Percentiles rank a stretch among this genome's conserved stretches.
Evolutionary conservation across 495 filamentous ascomycete species (phyloP).

Genomic region (Mytilinidion resinicola): DNA sequence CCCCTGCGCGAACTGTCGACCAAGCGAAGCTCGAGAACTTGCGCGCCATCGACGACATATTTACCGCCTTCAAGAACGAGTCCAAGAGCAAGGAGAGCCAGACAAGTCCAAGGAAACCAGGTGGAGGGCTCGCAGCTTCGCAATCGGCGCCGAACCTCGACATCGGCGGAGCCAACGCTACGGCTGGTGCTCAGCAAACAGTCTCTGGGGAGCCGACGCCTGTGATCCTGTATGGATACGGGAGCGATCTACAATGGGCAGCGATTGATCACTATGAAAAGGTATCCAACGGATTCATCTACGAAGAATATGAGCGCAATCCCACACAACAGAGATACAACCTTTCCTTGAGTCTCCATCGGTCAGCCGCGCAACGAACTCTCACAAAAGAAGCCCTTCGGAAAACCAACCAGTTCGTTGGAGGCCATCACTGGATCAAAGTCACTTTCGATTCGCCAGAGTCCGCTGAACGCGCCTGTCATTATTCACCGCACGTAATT

Average conservation of each 20-base stretch:
- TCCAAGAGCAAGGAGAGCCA: constrained; percentile 16
- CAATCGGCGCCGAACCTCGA: constrained; percentile 18
- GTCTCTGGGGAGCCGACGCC: constrained; percentile 60
- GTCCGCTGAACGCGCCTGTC: constrained; percentile 69
- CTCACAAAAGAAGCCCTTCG: constrained; percentile 63
- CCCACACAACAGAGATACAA: constrained; percentile 60
- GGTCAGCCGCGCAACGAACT: constrained; percentile 44
- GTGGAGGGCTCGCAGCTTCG: constrained; percentile 29
- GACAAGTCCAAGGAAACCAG: constrained; percentile 18
- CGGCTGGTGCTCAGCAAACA: constrained; percentile 13
- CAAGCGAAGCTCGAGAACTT: constrained; percentile 45
- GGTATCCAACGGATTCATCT: constrained; percentile 64
- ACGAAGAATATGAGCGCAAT: constrained; percentile 81
- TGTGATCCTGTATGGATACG: constrained; percentile 78
- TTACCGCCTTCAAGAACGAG: constrained; percentile 13
- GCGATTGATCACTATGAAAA: constrained; percentile 80
- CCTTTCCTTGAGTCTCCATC: constrained; percentile 44
- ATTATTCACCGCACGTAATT: constrained; percentile 68
- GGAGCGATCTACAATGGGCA: constrained; percentile 66
- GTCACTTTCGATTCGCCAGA: constrained; percentile 80
- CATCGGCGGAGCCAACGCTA: constrained; percentile 30
- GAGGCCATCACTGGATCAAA: constrained; percentile 86
- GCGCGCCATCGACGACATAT: constrained; percentile 29
- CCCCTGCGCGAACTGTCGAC: constrained; percentile 51
- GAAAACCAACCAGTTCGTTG: constrained; percentile 67